Evolutionary conservation across 1,284 basidiomycete genomes (phyloP).

Genomic region (Leccinum subatratum): DNA sequence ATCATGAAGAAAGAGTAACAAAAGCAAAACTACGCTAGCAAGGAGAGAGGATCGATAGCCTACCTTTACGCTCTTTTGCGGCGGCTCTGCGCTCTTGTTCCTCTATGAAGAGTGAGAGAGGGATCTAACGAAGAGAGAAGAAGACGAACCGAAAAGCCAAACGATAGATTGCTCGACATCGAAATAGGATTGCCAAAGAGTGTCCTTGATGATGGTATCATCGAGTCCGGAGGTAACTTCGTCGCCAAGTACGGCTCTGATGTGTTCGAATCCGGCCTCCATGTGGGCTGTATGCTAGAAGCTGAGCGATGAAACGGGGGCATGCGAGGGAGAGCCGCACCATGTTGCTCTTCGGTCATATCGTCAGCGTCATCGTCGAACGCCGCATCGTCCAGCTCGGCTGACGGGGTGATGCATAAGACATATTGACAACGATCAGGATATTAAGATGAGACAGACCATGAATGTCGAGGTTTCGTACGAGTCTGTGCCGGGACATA

Average conservation of each 20-base stretch:
- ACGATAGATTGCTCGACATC: constrained; percentile 75
- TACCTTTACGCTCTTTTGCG: constrained; percentile 79
- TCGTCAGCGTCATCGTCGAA: constrained; percentile 69
- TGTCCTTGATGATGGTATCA: constrained; percentile 74
- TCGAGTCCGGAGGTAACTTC: constrained; percentile 63
- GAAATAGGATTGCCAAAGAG: constrained; percentile 88
- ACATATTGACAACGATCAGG: neutral
- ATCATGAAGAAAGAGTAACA: constrained; percentile 32
- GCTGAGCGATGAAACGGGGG: constrained; percentile 2
- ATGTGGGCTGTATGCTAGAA: constrained; percentile 56
- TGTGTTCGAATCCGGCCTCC: constrained; percentile 62
- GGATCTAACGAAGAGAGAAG: neutral
- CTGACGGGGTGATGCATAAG: constrained; percentile 37
- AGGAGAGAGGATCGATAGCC: constrained; percentile 35
- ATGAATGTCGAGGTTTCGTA: constrained; percentile 84
- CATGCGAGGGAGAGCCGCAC: constrained; percentile 35
- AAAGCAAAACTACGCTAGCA: constrained; percentile 33
- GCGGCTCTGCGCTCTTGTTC: constrained; percentile 52
- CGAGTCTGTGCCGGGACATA: constrained; percentile 90
- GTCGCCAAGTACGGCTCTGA: constrained; percentile 65
- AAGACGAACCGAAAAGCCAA: constrained; percentile 63
- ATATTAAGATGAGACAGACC: constrained; percentile 45
- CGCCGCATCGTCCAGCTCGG: constrained; percentile 71
- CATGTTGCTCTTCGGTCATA: constrained; percentile 66
- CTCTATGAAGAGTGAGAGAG: constrained; percentile 38